Evolutionary conservation across 2,329 filamentous ascomycete species (phyloP).

Genomic region (Aspergillus sp.): DNA sequence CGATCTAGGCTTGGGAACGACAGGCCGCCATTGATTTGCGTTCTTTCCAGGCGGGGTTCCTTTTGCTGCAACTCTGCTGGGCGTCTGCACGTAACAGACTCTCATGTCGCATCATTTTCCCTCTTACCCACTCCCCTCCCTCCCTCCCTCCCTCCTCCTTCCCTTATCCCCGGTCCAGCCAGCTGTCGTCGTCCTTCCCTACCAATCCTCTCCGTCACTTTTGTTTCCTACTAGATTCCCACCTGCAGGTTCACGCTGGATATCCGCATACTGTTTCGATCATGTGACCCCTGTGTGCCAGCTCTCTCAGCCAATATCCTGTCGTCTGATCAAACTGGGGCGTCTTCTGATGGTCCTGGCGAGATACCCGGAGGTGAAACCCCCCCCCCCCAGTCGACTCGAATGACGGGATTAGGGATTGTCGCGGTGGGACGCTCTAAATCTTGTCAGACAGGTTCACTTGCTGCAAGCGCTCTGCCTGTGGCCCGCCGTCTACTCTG

Average conservation of each 20-base stretch:
- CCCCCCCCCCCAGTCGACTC: constrained; percentile 28
- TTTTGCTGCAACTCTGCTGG: constrained; percentile 13
- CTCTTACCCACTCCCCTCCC: constrained; percentile 11
- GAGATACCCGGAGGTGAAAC: constrained; percentile 25
- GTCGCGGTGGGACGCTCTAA: constrained; percentile 24
- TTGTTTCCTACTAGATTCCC: constrained; percentile 8
- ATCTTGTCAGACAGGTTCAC: constrained; percentile 38
- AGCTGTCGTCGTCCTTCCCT: constrained; percentile 17
- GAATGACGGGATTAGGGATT: constrained; percentile 14
- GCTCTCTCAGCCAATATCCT: constrained; percentile 29
- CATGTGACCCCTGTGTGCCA: constrained; percentile 39
- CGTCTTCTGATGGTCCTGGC: constrained; percentile 20
- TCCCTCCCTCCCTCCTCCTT: constrained; percentile 8
- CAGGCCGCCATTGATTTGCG: constrained; percentile 21
- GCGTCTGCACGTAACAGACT: constrained; percentile 22
- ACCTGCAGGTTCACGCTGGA: constrained; percentile 37
- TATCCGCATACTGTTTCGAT: constrained; percentile 37
- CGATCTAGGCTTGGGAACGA: constrained; percentile 16
- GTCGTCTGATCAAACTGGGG: constrained; percentile 23
- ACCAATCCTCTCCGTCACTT: constrained; percentile 23
- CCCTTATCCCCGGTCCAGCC: constrained; percentile 19
- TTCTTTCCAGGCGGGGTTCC: constrained; percentile 22
- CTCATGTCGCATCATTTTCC: constrained; percentile 22
- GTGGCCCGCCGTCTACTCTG: constrained; percentile 22
- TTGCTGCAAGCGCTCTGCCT: constrained; percentile 26